Percentiles rank a stretch among this genome's conserved stretches.
phyloP scores from a whole-genome alignment of 371 early-diverging fungal species.

The Smittium culicis region DNA sequence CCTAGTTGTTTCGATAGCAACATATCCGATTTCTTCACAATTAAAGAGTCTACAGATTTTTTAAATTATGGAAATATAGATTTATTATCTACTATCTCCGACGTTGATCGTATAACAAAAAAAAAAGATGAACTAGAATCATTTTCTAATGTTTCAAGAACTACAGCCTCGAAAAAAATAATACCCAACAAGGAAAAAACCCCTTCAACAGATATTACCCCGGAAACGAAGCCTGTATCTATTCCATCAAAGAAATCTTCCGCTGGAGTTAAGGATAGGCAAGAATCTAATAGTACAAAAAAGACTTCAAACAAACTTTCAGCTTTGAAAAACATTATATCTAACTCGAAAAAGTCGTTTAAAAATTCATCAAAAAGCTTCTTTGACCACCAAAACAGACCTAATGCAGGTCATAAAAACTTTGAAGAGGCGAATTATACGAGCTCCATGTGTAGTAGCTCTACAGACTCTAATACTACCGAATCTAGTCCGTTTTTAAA shows the following conservation, averaged over 20 bases:
- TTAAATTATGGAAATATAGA: no score
- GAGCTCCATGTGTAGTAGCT: not conserved
- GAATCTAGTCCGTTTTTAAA: not conserved
- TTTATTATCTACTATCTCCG: no score
- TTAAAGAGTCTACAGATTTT: no score
- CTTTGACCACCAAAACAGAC: not conserved
- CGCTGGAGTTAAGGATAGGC: not conserved
- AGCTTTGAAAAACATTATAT: not conserved
- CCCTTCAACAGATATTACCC: no score
- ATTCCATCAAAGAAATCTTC: no score
- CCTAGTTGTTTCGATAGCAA: no score
- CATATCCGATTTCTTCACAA: no score
- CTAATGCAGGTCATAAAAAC: not conserved
- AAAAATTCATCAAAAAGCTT: not conserved
- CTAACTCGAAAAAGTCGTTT: not conserved
- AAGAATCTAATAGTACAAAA: not conserved
- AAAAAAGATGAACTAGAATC: no score
- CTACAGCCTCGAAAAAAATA: not conserved
- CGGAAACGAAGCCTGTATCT: no score
- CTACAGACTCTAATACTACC: not conserved
- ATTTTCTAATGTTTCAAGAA: not conserved
- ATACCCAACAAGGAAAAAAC: not conserved
- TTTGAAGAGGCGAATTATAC: not conserved
- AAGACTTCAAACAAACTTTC: not conserved
- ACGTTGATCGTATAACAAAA: no score